phyloP scores from a whole-genome alignment of 2,329 filamentous ascomycete genomes.

The Colletotrichum sp. region DNA sequence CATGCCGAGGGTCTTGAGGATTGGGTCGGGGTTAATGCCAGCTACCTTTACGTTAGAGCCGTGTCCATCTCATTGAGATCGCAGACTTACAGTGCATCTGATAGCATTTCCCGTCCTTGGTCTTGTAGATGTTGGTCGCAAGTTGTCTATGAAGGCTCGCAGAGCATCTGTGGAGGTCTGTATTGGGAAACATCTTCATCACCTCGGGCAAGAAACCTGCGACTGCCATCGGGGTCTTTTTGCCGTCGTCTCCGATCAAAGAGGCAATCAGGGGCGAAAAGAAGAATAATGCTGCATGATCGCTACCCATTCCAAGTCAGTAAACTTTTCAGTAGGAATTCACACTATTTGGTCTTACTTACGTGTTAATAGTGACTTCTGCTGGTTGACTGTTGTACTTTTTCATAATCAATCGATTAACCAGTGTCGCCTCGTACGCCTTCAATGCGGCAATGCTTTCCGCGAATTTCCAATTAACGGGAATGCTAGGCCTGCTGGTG shows the following conservation, averaged over 20 bases:
- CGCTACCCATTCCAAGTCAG: neutral
- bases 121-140: constrained; percentile 30
- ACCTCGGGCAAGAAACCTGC: constrained; percentile 3
- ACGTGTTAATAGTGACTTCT: constrained; percentile 52
- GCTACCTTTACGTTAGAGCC: neutral
- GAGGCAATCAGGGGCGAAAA: constrained; percentile 10
- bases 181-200: constrained; percentile 14
- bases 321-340: too few relatives aligned
- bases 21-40: constrained; percentile 23
- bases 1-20: constrained; percentile 22
- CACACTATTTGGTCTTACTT: neutral
- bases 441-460: constrained; percentile 57
- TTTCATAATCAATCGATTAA: constrained; percentile 47
- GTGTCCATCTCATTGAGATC: neutral
- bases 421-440: constrained; percentile 50
- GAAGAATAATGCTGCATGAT: constrained; percentile 18
- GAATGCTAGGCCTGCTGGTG: constrained; percentile 46
- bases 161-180: constrained; percentile 1
- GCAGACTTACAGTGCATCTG: constrained; percentile 23
- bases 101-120: constrained; percentile 26
- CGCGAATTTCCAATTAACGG: constrained; percentile 62
- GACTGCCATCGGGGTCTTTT: constrained; percentile 10
- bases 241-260: constrained; percentile 5
- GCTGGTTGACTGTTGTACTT: constrained; percentile 47
- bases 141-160: constrained; percentile 6